Percentiles rank a stretch among this genome's conserved stretches.
Conservation (phyloP, 1,284 basidiomycete genomes). For the Sanghuangporus baumii region DNA sequence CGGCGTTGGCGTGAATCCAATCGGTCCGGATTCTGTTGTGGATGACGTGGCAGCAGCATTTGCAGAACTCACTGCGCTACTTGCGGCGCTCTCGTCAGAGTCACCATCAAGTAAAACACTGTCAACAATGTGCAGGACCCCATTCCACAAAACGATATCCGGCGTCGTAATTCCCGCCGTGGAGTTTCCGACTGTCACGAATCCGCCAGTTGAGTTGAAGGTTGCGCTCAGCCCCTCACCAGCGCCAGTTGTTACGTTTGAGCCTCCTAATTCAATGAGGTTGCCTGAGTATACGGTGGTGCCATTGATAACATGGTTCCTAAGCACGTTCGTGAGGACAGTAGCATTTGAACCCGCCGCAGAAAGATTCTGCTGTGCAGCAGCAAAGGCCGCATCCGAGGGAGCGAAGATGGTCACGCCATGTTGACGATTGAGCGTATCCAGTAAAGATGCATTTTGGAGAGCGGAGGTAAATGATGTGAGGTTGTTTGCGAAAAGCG, state of each 20-base stretch:
- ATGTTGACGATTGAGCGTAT: conserved; percentile 32
- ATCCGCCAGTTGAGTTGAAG: conserved; percentile 57
- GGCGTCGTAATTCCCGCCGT: conserved; percentile 54
- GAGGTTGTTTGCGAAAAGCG: conserved; percentile 39
- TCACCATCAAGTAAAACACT: conserved; percentile 52
- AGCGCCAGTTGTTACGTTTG: conserved; percentile 48
- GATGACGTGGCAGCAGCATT: conserved; percentile 7
- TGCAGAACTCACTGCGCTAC: conserved; percentile 34
- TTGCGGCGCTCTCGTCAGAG: conserved; percentile 45
- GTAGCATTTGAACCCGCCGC: conserved; percentile 41
- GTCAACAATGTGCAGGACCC: conserved; percentile 71
- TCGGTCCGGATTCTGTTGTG: conserved; percentile 11
- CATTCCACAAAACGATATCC: conserved; percentile 65
- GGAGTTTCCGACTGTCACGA: conserved; percentile 47
- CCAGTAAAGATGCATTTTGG: conserved; percentile 32
- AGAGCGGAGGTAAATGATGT: conserved; percentile 32
- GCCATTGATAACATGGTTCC: conserved; percentile 71
- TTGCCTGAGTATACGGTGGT: conserved; percentile 60
- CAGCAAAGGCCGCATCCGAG: conserved; percentile 43
- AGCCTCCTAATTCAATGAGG: conserved; percentile 27
- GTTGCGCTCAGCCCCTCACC: conserved; percentile 53
- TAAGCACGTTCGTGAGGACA: conserved; percentile 40
- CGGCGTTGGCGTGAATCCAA: conserved; percentile 12
- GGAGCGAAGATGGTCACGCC: conserved; percentile 75
- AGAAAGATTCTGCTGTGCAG: conserved; percentile 29